Evolutionary conservation across 768 basidiomycete species (phyloP), one percentile per base, ranked within the genome.

Genomic region (Termitomyces sp.): DNA sequence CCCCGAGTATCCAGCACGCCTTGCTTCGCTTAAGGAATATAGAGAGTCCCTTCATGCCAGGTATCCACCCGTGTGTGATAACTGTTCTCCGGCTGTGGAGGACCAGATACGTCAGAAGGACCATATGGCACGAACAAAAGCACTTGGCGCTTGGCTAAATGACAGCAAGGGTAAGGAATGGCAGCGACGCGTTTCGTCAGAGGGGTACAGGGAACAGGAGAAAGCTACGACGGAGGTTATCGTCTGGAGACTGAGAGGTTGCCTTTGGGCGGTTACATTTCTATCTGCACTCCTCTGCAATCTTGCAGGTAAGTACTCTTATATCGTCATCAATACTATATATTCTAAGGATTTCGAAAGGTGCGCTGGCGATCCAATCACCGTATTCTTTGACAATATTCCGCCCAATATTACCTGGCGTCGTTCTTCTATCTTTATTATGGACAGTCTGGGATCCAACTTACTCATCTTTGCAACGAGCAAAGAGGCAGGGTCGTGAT

Each of bases 401-500:
- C 38, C 64, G 70, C 49, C 79, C 80, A 10, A 59, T 67, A 5
- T 72, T 87, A 50, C 85, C 89, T 2, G 29, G 76, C 4, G 43
- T 89, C 19, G 71, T 76, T 29, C 43, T 85, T 0, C 11, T 82
- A 16, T 92, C 92, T 19, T 65, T 94, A 16, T 65, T 87, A 6
- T 95, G 93, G 87, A 84, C 85, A 0, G 83, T 80, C 1, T 96
- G 94, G 94, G 86, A 96, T 66, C 93, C 92, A 12, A 89, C 89
- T 19, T 93, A 92, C 69, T 71, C 79, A 23, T 74, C 80, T 10
- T 73, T 82, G 53, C 78, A 79, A 61, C 79, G 74, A 61, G 84
- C 86, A 12, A 80, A 82, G 62, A 73, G 81, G 41, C 89, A 92
- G 74, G 89, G 90, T 2, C 82, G 89, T 19, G 81, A 85, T 59